These are phyloP conservation scores for Lumnitzera racemosa DNA, from an alignment of 345 rosid species.

Conservation along the genomic window DNA sequence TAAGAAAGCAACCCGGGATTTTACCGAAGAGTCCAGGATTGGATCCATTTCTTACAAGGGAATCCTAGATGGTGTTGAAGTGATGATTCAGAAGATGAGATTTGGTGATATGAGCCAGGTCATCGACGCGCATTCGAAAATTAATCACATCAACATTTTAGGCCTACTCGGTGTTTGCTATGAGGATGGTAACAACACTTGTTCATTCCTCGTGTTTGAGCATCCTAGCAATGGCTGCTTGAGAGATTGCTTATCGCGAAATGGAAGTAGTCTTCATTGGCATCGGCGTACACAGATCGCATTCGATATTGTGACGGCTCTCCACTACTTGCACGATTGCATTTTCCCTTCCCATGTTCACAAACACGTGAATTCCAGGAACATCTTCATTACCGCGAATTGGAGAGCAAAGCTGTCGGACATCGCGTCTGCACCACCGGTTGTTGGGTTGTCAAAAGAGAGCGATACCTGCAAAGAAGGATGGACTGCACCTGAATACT, in stretches of 20 bases:
- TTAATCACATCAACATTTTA: conserved; percentile 48
- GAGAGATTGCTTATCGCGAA: conserved; percentile 29
- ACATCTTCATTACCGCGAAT: conserved; percentile 26
- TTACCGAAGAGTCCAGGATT: conserved; percentile 31
- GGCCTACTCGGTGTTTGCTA: conserved; percentile 43
- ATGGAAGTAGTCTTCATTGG: conserved; percentile 25
- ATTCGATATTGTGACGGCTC: conserved; percentile 35
- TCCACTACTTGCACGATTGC: conserved; percentile 44
- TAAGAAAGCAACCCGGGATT: conserved; percentile 25
- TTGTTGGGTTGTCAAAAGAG: conserved; percentile 9
- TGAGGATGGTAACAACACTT: conserved; percentile 21
- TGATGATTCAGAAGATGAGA: conserved; percentile 42
- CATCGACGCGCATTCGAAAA: conserved; percentile 40
- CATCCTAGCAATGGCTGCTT: conserved; percentile 39
- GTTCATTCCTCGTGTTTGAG: conserved; percentile 39
- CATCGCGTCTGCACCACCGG: conserved; percentile 14
- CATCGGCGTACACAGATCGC: conserved; percentile 33
- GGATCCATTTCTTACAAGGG: conserved; percentile 28
- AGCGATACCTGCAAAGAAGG: conserved; percentile 3
- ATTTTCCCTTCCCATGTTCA: conserved; percentile 45
- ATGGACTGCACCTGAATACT: conserved; percentile 25
- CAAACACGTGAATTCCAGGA: conserved; percentile 27
- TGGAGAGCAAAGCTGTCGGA: conserved; percentile 53
- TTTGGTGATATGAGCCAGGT: conserved; percentile 33
- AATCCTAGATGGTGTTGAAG: conserved; percentile 20